Evolutionary conservation across 1,284 basidiomycete species (phyloP).

Genomic region (Austroboletus niveus): DNA sequence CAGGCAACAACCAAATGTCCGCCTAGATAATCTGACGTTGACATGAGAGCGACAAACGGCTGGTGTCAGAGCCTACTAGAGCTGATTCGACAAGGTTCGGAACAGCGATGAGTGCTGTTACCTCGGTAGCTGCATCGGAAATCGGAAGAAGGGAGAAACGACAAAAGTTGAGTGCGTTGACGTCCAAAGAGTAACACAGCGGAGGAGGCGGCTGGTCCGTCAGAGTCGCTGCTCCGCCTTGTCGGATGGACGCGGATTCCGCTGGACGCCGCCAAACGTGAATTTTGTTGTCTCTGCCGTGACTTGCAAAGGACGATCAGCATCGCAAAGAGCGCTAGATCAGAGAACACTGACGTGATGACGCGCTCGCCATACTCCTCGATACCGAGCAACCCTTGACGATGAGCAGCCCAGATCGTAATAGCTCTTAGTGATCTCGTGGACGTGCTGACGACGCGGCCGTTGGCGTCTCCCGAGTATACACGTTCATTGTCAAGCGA

Average conservation of each 20-base stretch:
- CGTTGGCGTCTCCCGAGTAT: constrained; percentile 79
- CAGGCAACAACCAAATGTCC: constrained; percentile 76
- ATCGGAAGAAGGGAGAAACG: constrained; percentile 60
- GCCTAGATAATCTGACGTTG: constrained; percentile 44
- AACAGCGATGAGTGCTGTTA: constrained; percentile 65
- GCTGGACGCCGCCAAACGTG: constrained; percentile 37
- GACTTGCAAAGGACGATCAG: constrained; percentile 37
- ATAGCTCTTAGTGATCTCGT: constrained; percentile 69
- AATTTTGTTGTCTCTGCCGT: constrained; percentile 83
- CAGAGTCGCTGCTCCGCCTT: constrained; percentile 56
- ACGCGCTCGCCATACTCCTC: constrained; percentile 66
- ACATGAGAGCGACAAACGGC: not conserved
- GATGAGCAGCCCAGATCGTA: constrained; percentile 76
- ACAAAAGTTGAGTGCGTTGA: constrained; percentile 90
- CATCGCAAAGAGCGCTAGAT: not conserved
- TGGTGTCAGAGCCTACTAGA: constrained; percentile 47
- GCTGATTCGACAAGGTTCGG: constrained; percentile 88
- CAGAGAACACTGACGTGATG: constrained; percentile 62
- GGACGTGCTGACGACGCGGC: constrained; percentile 69
- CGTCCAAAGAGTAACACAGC: constrained; percentile 68
- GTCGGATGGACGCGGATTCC: constrained; percentile 40
- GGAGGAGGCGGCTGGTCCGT: constrained; percentile 49
- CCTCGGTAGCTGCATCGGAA: constrained; percentile 7
- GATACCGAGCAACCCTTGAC: constrained; percentile 70
- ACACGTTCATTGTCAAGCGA: constrained; percentile 72